Percentiles rank a stretch among this genome's conserved stretches.
These are phyloP conservation scores for Candida adriatica DNA, from an alignment of 805 yeast genomes.

Conservation along the genomic window DNA sequence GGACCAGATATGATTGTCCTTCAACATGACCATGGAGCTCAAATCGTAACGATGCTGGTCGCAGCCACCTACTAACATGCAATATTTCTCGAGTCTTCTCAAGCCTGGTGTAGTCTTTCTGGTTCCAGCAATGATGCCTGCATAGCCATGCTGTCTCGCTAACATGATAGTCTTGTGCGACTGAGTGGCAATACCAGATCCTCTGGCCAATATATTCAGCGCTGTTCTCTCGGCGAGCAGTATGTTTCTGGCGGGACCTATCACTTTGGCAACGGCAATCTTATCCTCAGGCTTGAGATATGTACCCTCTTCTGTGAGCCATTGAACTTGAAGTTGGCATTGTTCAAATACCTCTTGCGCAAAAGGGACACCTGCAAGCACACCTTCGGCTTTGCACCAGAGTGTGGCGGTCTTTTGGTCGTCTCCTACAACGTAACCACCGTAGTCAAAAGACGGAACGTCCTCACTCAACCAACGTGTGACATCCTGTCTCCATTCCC, in stretches of 20 bases:
- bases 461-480: conserved; percentile 78
- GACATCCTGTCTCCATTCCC: conserved; percentile 76
- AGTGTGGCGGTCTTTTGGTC: conserved; percentile 64
- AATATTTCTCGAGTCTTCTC: conserved; percentile 80
- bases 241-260: conserved; percentile 74
- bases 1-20: conserved; percentile 90
- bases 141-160: conserved; percentile 65
- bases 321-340: conserved; percentile 61
- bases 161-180: conserved; percentile 47
- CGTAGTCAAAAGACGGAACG: conserved; percentile 89
- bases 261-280: conserved; percentile 67
- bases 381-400: conserved; percentile 74
- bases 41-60: conserved; percentile 90
- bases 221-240: conserved; percentile 83
- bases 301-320: conserved; percentile 71
- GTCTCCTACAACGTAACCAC: conserved; percentile 91
- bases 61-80: conserved; percentile 93
- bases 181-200: conserved; percentile 84
- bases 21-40: conserved; percentile 91
- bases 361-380: conserved; percentile 82
- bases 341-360: conserved; percentile 79
- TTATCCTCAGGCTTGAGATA: conserved; percentile 50
- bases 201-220: conserved; percentile 70
- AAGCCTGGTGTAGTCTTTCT: conserved; percentile 97
- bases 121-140: conserved; percentile 90